Evolutionary conservation across 2,329 filamentous ascomycete genomes (phyloP).

Genomic region (Exophiala sp.): DNA sequence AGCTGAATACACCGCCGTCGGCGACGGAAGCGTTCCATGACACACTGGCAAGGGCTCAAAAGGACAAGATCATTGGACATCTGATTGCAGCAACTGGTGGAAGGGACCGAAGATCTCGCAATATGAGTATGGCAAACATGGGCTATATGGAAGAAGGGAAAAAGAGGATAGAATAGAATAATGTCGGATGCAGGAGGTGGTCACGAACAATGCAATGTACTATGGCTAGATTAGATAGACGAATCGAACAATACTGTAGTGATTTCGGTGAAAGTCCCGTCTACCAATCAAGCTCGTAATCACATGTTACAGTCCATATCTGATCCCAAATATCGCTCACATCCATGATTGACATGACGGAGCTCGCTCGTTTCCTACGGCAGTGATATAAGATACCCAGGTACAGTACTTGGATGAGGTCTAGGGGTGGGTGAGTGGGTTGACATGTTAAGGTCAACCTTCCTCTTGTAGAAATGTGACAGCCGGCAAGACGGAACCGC

Average conservation of each 20-base stretch:
- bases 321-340: background rate
- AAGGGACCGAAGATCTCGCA: slow-evolving; percentile 65
- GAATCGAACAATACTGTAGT: no score
- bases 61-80: slow-evolving; percentile 75
- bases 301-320: background rate
- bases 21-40: slow-evolving; percentile 86
- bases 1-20: slow-evolving; percentile 83
- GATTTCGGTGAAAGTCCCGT: no score
- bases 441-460: no score
- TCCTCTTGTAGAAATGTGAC: no score
- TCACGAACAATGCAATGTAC: no score
- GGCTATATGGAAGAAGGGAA: slow-evolving; percentile 93
- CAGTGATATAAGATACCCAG: background rate
- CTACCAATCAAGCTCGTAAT: no score
- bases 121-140: slow-evolving; percentile 76
- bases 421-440: no score
- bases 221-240: no score
- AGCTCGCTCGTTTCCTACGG: background rate
- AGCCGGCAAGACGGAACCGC: background rate
- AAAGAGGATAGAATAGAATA: slow-evolving; percentile 76
- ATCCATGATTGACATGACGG: background rate
- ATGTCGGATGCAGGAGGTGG: background rate
- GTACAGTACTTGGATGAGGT: background rate
- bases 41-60: slow-evolving; percentile 74
- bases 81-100: slow-evolving; percentile 56